Percentiles rank a stretch among this genome's conserved stretches.
Conservation (phyloP, 2,329 filamentous ascomycete species). For the Colletotrichum sojae region DNA sequence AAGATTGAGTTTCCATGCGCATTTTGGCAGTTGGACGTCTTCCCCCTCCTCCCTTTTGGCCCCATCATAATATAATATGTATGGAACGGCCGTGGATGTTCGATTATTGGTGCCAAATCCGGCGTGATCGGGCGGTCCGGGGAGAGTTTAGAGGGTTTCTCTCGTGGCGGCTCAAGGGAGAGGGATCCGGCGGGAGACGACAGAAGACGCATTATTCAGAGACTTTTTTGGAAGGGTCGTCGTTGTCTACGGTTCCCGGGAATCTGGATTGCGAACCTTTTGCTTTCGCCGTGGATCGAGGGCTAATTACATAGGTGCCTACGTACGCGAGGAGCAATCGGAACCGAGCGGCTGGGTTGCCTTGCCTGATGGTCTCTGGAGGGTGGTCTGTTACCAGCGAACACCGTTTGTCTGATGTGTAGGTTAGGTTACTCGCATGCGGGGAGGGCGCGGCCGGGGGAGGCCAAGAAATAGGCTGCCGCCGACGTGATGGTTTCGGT, state of each 20-base stretch:
- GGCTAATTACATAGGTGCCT: background rate
- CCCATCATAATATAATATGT: background rate
- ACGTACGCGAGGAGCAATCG: constrained; percentile 2
- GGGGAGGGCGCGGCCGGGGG: background rate
- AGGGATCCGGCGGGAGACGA: too few relatives aligned
- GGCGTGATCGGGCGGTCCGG: too few relatives aligned
- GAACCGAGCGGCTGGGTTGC: constrained; percentile 15
- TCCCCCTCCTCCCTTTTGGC: background rate
- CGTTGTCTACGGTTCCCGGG: background rate
- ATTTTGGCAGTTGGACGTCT: background rate
- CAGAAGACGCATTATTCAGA: too few relatives aligned
- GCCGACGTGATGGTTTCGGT: background rate
- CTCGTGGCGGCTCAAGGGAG: too few relatives aligned
- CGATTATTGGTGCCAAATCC: too few relatives aligned
- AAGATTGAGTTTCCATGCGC: background rate
- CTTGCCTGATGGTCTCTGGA: background rate
- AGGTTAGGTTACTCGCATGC: background rate
- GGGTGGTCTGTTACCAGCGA: background rate
- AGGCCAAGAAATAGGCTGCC: background rate
- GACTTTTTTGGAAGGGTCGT: too few relatives aligned
- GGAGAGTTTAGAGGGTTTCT: too few relatives aligned
- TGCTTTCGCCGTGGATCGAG: background rate
- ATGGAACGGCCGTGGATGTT: too few relatives aligned
- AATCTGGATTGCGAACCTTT: background rate
- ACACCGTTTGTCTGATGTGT: constrained; percentile 4